Evolutionary conservation across 495 filamentous ascomycete species (phyloP), one percentile per base, ranked within the genome.

Genomic region (Viridothelium virens): DNA sequence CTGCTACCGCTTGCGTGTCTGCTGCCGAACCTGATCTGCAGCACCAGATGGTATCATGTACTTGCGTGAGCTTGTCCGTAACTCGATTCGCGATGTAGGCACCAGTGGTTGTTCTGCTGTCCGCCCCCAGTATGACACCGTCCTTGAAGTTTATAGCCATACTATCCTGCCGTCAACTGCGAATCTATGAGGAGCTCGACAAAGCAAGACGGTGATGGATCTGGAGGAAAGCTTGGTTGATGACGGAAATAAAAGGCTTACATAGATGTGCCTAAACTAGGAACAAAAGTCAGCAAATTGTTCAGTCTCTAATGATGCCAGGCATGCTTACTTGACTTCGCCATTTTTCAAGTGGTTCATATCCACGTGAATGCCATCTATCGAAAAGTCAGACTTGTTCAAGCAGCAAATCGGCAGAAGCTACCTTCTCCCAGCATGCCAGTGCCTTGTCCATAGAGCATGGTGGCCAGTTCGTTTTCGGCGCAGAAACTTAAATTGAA

Each of bases 31-130:
- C 94, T 63, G 95, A 97, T 70, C 88, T 88, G 80, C 94, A 98
- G 83, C 94, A 98, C 94, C 94, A 98, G 77, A 98, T 97, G 61
- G 93, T 97, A 78, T 97, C 94, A 78, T 96, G 90, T 50, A 98
- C 92, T 79, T 92, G 91, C 69, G 95, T 98, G 74, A 98, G 87
- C 83, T 98, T 98, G 82, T 98, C 94, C 66, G 94, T 97, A 62
- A 98, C 95, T 80, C 94, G 88, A 77, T 98, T 98, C 72, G 94
- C 95, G 75, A 98, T 97, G 84, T 96, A 97, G 69, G 94, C 87
- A 73, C 94, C 94, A 65, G 94, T 97, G n/a, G 94, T 97, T 72
- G 94, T 98, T 80, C 94, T 87, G 72, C 91, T 96, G 77, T 98
- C 94, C 70, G 94, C 94, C 64, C 93, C 87, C 84, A 98, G 83